A percentile compares a stretch with the other conserved stretches of the same genome.
Evolutionary conservation across 805 yeast species (phyloP).

Genomic region (Hanseniaspora singularis): DNA sequence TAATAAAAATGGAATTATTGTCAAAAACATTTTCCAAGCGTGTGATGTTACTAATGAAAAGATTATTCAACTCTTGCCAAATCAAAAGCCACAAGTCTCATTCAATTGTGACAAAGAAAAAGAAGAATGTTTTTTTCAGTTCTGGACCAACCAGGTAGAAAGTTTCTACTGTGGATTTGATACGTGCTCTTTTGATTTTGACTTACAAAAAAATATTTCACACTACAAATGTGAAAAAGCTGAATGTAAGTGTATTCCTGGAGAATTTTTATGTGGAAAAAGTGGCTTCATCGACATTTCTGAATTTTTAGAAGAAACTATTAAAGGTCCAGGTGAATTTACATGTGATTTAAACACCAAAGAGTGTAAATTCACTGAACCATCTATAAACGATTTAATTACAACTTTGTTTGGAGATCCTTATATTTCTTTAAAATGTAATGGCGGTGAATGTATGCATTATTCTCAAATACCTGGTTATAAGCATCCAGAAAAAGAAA

Average conservation of each 20-base stretch:
- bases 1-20: constrained; percentile 71
- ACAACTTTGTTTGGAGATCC: constrained; percentile 92
- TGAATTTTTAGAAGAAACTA: constrained; percentile 81
- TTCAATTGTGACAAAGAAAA: constrained; percentile 69
- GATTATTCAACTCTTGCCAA: constrained; percentile 66
- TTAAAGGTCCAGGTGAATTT: constrained; percentile 87
- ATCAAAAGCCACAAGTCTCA: constrained; percentile 80
- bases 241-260: constrained; percentile 85
- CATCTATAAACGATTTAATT: constrained; percentile 89
- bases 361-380: constrained; percentile 76
- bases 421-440: constrained; percentile 65
- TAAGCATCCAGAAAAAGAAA: constrained; percentile 25
- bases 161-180: constrained; percentile 79
- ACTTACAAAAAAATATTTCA: constrained; percentile 50
- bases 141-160: constrained; percentile 87
- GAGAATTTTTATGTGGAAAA: constrained; percentile 85
- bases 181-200: constrained; percentile 59
- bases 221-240: constrained; percentile 67
- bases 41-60: constrained; percentile 89
- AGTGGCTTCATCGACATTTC: constrained; percentile 88
- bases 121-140: constrained; percentile 71
- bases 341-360: constrained; percentile 55
- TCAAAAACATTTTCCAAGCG: constrained; percentile 72
- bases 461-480: constrained; percentile 89
- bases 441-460: constrained; percentile 85